Evolutionary conservation across 2,329 filamentous ascomycete genomes (phyloP).

Genomic region (Arthrobotrys entomopaga): DNA sequence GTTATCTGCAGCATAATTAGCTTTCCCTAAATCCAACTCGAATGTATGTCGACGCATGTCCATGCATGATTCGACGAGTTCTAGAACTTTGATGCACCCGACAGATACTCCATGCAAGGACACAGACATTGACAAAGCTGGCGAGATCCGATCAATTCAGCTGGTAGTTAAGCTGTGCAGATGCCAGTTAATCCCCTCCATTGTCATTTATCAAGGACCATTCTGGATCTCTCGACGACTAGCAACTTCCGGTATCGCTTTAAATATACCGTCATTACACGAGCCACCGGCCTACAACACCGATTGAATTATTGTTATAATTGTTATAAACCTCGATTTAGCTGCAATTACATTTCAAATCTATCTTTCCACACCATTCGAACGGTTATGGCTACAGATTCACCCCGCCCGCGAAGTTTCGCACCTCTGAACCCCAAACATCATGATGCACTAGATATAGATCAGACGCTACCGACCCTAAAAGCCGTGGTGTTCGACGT

Average conservation of each 20-base stretch:
- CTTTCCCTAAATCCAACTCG: too few species aligned
- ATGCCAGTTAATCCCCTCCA: constrained; percentile 32
- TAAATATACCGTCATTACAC: too few species aligned
- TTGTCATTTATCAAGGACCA: not conserved
- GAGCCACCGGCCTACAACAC: too few species aligned
- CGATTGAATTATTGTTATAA: not conserved
- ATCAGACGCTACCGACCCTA: constrained; percentile 63
- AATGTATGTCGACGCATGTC: too few species aligned
- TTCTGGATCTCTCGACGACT: not conserved
- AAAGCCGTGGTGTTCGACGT: constrained; percentile 85
- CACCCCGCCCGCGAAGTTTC: constrained; percentile 63
- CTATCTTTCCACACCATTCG: not conserved
- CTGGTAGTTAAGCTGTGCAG: not conserved
- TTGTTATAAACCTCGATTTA: not conserved
- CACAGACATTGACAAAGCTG: too few species aligned
- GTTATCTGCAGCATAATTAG: too few species aligned
- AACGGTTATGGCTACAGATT: constrained; percentile 1
- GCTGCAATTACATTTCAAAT: not conserved
- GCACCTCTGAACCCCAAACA: constrained; percentile 66
- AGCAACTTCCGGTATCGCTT: constrained; percentile 36
- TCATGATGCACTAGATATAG: constrained; percentile 56
- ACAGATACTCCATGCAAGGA: too few species aligned
- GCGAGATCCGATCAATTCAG: too few species aligned
- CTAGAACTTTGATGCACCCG: too few species aligned
- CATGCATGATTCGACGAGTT: too few species aligned